Conservation (phyloP, 2,329 filamentous ascomycete genomes). For the Sordariomycetes sp. region DNA sequence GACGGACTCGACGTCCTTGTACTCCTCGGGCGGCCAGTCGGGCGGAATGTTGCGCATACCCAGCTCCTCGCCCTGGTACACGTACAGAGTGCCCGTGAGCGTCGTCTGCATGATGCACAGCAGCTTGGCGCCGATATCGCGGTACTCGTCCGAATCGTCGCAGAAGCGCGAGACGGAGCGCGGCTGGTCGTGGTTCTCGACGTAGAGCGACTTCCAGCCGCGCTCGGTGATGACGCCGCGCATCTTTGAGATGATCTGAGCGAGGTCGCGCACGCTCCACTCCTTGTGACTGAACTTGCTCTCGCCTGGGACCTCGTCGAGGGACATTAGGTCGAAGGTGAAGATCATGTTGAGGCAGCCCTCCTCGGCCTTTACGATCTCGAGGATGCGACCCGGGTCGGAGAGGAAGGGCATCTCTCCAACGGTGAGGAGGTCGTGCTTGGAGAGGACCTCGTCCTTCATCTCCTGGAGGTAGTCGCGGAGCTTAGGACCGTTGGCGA, state of each 20-base stretch:
- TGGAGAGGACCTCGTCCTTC: constrained; percentile 22
- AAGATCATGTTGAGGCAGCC: constrained; percentile 60
- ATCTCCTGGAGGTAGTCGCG: constrained; percentile 33
- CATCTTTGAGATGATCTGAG: constrained; percentile 40
- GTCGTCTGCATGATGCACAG: constrained; percentile 42
- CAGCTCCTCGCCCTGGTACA: constrained; percentile 60
- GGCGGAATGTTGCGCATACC: constrained; percentile 52
- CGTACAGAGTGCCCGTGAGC: constrained; percentile 48
- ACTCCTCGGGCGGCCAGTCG: constrained; percentile 49
- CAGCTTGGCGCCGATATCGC: constrained; percentile 41
- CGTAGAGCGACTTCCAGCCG: constrained; percentile 52
- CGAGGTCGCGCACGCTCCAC: constrained; percentile 37
- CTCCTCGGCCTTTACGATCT: constrained; percentile 37
- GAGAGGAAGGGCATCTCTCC: constrained; percentile 34
- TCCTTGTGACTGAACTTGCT: constrained; percentile 27
- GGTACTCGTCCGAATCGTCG: constrained; percentile 32
- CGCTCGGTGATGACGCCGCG: constrained; percentile 45
- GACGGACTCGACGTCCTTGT: constrained; percentile 52
- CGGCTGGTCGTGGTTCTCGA: constrained; percentile 54
- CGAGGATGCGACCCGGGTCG: constrained; percentile 27
- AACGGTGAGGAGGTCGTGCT: constrained; percentile 36
- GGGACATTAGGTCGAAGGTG: constrained; percentile 50
- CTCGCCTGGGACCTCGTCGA: constrained; percentile 26
- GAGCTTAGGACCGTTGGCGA: constrained; percentile 37
- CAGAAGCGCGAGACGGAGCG: constrained; percentile 44